Evolutionary conservation across 352 stramenopile genomes (phyloP), one percentile per base, ranked within the genome.

Genomic region (Globisporangium uncinulatum): DNA sequence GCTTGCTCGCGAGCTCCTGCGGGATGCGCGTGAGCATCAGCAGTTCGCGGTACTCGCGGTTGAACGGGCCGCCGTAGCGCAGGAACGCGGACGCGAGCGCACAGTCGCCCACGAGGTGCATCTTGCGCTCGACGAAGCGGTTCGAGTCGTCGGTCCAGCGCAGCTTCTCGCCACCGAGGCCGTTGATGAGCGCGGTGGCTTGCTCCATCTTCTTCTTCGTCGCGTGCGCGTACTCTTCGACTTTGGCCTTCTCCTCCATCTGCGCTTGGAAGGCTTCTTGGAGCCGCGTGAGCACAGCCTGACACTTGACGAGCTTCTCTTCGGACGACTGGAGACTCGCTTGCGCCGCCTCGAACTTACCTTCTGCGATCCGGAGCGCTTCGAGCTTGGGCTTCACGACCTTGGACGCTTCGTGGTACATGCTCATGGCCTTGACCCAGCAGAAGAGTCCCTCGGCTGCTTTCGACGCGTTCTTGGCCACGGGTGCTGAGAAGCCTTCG

Each of bases 341-440:
- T 36, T 97, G 83, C 11, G 89, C 88, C 2, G 84, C 83, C 55
- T 94, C 84, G 37, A 97, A 86, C 50, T 87, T 87, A 4, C 87
- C 86, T 59, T 97, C 86, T 3, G 87, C 80, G 19, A 97, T 82
- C 5, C 80, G 63, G n/a, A 98, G 66, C n/a, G 86, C 85, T 66
- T 97, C 90, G 4, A 97, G 73, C 59, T 97, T 97, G 1, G 91
- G 91, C 62, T 97, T 96, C 0, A 98, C 89, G n/a, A 97, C 83
- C 56, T 97, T 97, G 1, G 83, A 94, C 0, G 88, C 91, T 55
- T 94, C 83, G 62, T 97, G 83, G 58, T 97, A 97, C 70, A 94
- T 86, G 51, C 70, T 90, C 89, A 97, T 97, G 1, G 91, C 91
- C 34, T 85, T 78, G 13, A 92, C 84, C 88, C 89, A 97, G 41